A percentile compares a stretch with the other conserved stretches of the same genome.
phyloP scores from a whole-genome alignment of 768 basidiomycete genomes.

The Rhodotorula paludigena region DNA sequence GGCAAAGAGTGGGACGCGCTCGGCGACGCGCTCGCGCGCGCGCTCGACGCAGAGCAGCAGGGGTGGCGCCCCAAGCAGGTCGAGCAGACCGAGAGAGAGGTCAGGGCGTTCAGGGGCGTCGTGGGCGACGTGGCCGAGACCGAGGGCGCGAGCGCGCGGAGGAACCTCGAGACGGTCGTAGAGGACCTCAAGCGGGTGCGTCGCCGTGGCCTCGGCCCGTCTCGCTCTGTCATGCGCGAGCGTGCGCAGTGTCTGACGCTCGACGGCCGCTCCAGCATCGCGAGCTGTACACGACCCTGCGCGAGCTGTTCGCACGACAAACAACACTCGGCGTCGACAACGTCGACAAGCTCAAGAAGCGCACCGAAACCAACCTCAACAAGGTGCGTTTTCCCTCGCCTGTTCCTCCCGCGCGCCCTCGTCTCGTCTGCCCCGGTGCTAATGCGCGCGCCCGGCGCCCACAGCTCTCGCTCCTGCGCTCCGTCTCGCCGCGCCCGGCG shows the following conservation, averaged over 20 bases:
- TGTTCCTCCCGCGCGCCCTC: neutral
- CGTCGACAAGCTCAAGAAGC: constrained; percentile 79
- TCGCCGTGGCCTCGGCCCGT: neutral
- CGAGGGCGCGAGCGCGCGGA: constrained; percentile 44
- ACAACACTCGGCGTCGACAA: constrained; percentile 80
- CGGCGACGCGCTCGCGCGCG: constrained; percentile 73
- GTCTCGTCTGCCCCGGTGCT: neutral
- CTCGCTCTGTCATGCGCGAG: neutral
- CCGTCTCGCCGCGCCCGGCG: neutral
- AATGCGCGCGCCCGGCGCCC: too few relatives aligned
- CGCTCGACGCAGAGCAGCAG: constrained; percentile 3
- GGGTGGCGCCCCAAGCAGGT: constrained; percentile 26
- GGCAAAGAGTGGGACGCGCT: constrained; percentile 61
- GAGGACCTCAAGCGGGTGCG: constrained; percentile 41
- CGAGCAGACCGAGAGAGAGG: constrained; percentile 4
- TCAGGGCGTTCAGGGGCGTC: constrained; percentile 52
- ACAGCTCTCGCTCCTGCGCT: constrained; percentile 14
- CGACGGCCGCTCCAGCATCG: constrained; percentile 43
- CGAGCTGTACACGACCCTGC: constrained; percentile 50
- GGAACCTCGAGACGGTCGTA: constrained; percentile 39
- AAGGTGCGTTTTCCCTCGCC: constrained; percentile 49
- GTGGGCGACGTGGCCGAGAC: constrained; percentile 41
- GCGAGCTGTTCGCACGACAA: constrained; percentile 51
- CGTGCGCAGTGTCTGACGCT: constrained; percentile 30
- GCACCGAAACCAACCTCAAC: constrained; percentile 67